Evolutionary conservation across 2,329 filamentous ascomycete species (phyloP), one percentile per base, ranked within the genome.

Genomic region (Monilinia vaccinii-corymbosi): DNA sequence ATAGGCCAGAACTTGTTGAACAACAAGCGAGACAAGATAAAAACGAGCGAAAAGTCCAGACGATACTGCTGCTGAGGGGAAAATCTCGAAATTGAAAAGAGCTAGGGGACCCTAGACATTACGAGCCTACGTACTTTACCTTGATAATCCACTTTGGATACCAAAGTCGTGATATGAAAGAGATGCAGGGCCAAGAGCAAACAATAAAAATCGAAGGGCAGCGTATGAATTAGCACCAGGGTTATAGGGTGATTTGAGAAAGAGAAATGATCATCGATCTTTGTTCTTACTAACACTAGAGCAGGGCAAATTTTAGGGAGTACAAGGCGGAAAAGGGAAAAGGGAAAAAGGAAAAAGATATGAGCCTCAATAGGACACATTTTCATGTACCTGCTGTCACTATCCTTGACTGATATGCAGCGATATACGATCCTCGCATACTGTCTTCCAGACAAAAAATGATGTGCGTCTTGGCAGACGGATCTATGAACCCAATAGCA

Each of bases 11-110:
- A 63, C 49, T 59, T 60, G 58, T 63, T 56, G 60, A 63, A 61
- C 50, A 48, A 56, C 56, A 40, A 60, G 59, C 60, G 52, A 52
- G 55, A 60, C 47, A 58, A 59, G 31, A 3, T 14, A 46, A 63
- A 47, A 47, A 28, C 25, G 50, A 58, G 49, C 34, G 46, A 60
- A 53, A 46, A n/a, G 42, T 55, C 51, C 23, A 46, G 51, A 60
- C 18, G 23, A 32, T 40, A 44, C 48, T 62, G 58, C 48, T 62
- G 58, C 48, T 47, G 32, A 42, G 40, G 25, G 25, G 25, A 14
- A 45, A 31, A 45, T 31, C 64, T 65, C 56, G 57, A 68, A 65
- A 53, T 62, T 65, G 65, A 50, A 67, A 67, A 67, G 60, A 68
- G 67, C 65, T 67, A 68, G 67, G 67, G 61, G 53, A 60, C 58